Evolutionary conservation across 441 rosid genomes (phyloP).

Genomic region (Adansonia grandidieri): DNA sequence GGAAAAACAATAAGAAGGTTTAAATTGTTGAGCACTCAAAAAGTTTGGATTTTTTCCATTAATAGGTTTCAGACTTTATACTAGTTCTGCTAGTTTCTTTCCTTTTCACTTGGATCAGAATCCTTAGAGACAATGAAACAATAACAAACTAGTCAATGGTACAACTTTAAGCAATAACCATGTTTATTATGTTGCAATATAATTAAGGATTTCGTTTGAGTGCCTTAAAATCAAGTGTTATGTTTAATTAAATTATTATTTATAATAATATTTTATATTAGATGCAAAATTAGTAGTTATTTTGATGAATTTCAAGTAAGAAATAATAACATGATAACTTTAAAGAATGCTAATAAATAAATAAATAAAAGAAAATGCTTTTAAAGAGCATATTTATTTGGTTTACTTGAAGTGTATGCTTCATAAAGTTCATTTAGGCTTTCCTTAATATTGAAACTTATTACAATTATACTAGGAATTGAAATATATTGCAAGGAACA

Average conservation of each 20-base stretch:
- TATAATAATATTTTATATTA: no score
- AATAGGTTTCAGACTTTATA: constrained; percentile 1
- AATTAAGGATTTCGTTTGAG: no score
- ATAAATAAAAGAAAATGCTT: neutral
- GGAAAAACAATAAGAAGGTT: neutral
- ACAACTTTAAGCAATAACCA: neutral
- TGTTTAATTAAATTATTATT: no score
- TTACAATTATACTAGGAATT: neutral
- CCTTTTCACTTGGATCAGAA: constrained; percentile 9
- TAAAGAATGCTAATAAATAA: neutral
- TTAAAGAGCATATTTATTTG: neutral
- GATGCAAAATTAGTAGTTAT: no score
- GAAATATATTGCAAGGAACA: neutral
- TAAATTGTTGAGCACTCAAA: constrained; percentile 23
- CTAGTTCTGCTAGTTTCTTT: constrained; percentile 2
- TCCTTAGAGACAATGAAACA: neutral
- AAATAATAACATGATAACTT: neutral
- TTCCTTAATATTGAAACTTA: neutral
- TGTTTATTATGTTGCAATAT: no score
- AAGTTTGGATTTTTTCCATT: constrained; percentile 28
- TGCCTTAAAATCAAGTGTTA: no score
- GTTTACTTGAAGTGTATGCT: neutral
- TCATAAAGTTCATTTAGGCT: neutral
- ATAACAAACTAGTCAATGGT: neutral
- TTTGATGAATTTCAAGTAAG: no score